A percentile compares a stretch with the other conserved stretches of the same genome.
Conservation (phyloP, 208 protist genomes). For the Trichomonas vaginalis region DNA sequence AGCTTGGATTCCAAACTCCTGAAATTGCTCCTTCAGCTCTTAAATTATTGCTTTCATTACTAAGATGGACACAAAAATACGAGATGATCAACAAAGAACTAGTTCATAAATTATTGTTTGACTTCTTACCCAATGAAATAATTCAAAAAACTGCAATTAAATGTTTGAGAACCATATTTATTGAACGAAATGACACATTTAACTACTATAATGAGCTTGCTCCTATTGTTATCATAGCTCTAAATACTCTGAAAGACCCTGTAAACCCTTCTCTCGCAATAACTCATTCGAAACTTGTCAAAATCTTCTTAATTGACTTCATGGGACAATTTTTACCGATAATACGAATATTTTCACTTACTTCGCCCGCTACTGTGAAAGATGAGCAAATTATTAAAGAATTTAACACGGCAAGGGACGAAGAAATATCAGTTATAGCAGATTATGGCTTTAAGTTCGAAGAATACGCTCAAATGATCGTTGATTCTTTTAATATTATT, state of each 20-base stretch:
- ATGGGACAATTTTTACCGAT: not conserved
- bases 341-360: not conserved
- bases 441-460: not conserved
- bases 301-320: not conserved
- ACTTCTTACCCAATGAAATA: not conserved
- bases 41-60: not conserved
- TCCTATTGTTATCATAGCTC: not conserved
- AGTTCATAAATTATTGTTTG: not conserved
- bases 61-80: not conserved
- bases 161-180: not conserved
- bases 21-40: not conserved
- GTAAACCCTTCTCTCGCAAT: not conserved
- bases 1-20: not conserved
- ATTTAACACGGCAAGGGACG: not conserved
- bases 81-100: not conserved
- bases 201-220: not conserved
- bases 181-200: not conserved
- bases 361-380: not conserved
- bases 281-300: not conserved
- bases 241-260: not conserved
- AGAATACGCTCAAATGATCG: not conserved
- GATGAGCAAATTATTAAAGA: not conserved
- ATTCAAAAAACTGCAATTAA: not conserved
- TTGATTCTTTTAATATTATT: not conserved
- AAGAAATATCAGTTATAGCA: not conserved